Conservation (phyloP, 768 basidiomycete species). For the Hydnomerulius pinastri region DNA sequence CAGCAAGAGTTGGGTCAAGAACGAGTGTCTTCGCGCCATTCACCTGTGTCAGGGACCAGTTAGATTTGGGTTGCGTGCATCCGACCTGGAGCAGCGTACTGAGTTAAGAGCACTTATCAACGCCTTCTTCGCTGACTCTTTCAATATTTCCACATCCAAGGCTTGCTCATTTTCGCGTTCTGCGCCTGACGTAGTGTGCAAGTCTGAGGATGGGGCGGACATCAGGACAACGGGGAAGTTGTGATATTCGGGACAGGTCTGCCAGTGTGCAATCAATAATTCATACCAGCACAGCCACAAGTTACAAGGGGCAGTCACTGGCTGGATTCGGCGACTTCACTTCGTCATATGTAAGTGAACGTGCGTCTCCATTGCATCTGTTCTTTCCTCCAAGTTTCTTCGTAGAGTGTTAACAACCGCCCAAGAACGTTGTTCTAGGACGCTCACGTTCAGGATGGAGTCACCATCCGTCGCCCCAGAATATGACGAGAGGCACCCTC, state of each 20-base stretch:
- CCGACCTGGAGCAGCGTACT: constrained; percentile 37
- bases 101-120: constrained; percentile 86
- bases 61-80: not conserved
- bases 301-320: constrained; percentile 14
- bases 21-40: constrained; percentile 96
- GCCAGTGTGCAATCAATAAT: too few species aligned
- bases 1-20: constrained; percentile 84
- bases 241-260: too few species aligned
- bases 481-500: constrained; percentile 57
- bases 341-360: constrained; percentile 5
- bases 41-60: constrained; percentile 49
- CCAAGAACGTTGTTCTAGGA: not conserved
- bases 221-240: too few species aligned
- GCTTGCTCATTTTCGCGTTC: constrained; percentile 38
- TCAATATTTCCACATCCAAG: constrained; percentile 65
- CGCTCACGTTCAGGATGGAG: constrained; percentile 25
- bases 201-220: constrained; percentile 35
- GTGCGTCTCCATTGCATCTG: not conserved
- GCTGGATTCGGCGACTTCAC: constrained; percentile 3
- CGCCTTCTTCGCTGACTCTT: constrained; percentile 78
- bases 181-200: constrained; percentile 34
- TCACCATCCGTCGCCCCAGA: constrained; percentile 14
- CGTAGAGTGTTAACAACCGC: not conserved
- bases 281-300: constrained; percentile 35
- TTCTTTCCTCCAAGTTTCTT: not conserved